Conservation (phyloP, 495 filamentous ascomycete species). For the Aspergillus steynii region DNA sequence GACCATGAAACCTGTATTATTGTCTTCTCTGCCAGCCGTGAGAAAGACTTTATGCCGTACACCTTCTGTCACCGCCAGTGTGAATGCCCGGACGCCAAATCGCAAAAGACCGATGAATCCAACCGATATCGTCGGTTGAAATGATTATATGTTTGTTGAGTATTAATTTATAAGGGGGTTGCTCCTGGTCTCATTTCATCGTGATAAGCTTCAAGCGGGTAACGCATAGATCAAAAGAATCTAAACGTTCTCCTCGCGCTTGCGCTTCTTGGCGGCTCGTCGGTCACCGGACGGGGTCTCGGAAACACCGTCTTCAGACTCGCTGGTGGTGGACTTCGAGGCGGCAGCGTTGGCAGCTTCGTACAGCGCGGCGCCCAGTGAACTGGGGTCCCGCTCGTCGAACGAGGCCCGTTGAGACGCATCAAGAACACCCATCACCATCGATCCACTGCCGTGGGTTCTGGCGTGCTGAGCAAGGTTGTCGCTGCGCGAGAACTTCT, state of each 20-base stretch:
- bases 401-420: constrained; percentile 49
- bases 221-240: constrained; percentile 18
- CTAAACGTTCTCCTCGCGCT: constrained; percentile 56
- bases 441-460: constrained; percentile 87
- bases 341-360: constrained; percentile 69
- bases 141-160: constrained; percentile 20
- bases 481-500: constrained; percentile 98
- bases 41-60: constrained; percentile 16
- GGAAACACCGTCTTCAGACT: constrained; percentile 44
- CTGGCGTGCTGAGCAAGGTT: constrained; percentile 95
- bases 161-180: constrained; percentile 23
- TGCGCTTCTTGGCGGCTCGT: constrained; percentile 71
- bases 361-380: constrained; percentile 72
- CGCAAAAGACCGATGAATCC: constrained; percentile 33
- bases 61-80: constrained; percentile 34
- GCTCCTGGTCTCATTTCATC: constrained; percentile 50
- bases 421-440: constrained; percentile 85
- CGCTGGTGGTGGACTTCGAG: constrained; percentile 55
- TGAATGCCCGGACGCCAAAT: constrained; percentile 45
- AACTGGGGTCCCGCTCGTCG: constrained; percentile 59
- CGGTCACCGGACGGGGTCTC: constrained; percentile 48
- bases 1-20: constrained; percentile 7
- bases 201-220: constrained; percentile 22
- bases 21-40: constrained; percentile 8
- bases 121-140: constrained; percentile 16